Base-by-base conservation (phyloP, 2,329 filamentous ascomycete species). In the Colletotrichum aenigma region DNA sequence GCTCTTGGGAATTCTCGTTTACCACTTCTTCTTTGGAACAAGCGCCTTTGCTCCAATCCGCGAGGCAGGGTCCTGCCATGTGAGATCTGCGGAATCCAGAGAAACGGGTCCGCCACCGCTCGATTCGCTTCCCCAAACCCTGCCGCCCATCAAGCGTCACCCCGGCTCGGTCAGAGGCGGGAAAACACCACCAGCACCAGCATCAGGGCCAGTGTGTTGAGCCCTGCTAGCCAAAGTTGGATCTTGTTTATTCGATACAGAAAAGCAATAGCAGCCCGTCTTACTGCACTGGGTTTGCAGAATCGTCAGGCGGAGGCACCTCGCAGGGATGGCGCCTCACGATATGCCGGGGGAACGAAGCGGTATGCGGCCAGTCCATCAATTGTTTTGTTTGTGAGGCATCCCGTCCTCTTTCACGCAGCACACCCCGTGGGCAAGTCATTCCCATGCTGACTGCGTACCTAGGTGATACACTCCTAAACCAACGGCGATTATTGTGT, bases 21-120 rank as follows among this genome's bases (percentile, higher is more conserved):
- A 75, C 71, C 26, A 71, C 76, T 77, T 48, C 76, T 69, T 36
- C 28, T 75, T 77, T 77, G 32, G 70, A 52, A 24, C 73, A 76
- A 75, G 75, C 60, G 73, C 38, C 16, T 13, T n/a, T 34, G 7
- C 65, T 70, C 61, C 21, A 52, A 65, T 58, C 43, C 55, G 48
- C 28, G 34, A 34, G 66, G 43, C 66, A 71, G 72, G 67, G 21
- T 65, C 64, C 71, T 70, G 73, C 72, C 69, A 67, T 62, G 60
- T 76, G 75, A 76, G 75, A 77, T 76, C 75, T 72, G 64, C 75
- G 73, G 73, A 77, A 76, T 70, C 68, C 75, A 76, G 69, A 70
- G 73, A 76, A 76, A 61, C 64, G 73, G 69, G 38, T 65, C 65
- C 73, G 58, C 65, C 62, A 55, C 69, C 30, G 21, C 61, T 65